Evolutionary conservation across 169 alveolate genomes (phyloP).

Genomic region (Cryptosporidium felis): DNA sequence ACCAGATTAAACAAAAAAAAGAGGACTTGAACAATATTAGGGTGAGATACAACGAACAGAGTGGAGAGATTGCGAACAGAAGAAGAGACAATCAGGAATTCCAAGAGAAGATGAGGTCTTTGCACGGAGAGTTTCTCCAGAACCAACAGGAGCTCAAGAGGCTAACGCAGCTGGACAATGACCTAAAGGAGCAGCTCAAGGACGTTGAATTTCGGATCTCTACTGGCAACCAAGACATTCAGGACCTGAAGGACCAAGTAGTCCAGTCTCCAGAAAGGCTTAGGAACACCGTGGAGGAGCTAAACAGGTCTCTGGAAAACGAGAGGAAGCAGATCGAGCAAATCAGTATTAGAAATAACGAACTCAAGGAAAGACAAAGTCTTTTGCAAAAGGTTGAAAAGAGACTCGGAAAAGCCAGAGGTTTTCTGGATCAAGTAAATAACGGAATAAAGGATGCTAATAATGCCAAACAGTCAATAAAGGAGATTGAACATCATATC

Average conservation of each 20-base stretch:
- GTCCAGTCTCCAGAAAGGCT: slow-evolving; percentile 66
- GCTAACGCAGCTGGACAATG: slow-evolving; percentile 46
- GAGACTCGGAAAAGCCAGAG: slow-evolving; percentile 45
- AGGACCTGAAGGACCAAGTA: slow-evolving; percentile 56
- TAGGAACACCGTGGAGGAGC: slow-evolving; percentile 49
- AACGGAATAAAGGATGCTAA: slow-evolving; percentile 56
- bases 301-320: slow-evolving; percentile 41
- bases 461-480: slow-evolving; percentile 46
- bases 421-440: slow-evolving; percentile 22
- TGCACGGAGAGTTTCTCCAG: slow-evolving; percentile 60
- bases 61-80: slow-evolving; percentile 39
- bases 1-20: slow-evolving; percentile 56
- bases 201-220: slow-evolving; percentile 48
- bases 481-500: slow-evolving; percentile 65
- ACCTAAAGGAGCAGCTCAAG: slow-evolving; percentile 35
- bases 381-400: slow-evolving; percentile 37
- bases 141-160: slow-evolving; percentile 59
- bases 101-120: slow-evolving; percentile 56
- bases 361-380: slow-evolving; percentile 54
- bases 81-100: slow-evolving; percentile 56
- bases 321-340: slow-evolving; percentile 57
- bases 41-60: slow-evolving; percentile 41
- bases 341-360: slow-evolving; percentile 22
- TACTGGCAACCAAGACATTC: slow-evolving; percentile 61
- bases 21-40: slow-evolving; percentile 44